Percentiles rank a stretch among this genome's conserved stretches.
These are phyloP conservation scores for Porcisia hertigi DNA, from an alignment of 208 protist genomes.

Conservation along the genomic window DNA sequence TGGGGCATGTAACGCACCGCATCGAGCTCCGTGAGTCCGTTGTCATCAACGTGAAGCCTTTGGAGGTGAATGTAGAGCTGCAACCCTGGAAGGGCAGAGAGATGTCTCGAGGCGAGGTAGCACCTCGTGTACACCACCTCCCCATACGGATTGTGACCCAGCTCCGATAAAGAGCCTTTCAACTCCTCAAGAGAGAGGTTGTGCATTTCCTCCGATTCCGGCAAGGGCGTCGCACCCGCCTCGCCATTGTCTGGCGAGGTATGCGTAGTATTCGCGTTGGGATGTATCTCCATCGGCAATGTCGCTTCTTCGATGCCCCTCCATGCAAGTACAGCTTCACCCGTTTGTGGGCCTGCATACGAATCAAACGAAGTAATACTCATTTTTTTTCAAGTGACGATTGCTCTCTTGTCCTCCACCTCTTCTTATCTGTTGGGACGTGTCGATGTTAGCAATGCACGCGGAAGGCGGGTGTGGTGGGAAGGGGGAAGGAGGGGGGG, in stretches of 20 bases:
- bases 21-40: constrained; percentile 55
- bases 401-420: neutral
- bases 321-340: neutral
- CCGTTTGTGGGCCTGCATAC: neutral
- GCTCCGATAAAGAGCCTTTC: constrained; percentile 34
- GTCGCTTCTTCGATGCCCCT: neutral
- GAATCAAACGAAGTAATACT: neutral
- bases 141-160: constrained; percentile 66
- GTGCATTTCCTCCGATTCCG: neutral
- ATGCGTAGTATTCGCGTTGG: neutral
- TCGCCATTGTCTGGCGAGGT: neutral
- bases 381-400: neutral
- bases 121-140: constrained; percentile 59
- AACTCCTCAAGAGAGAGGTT: constrained; percentile 8
- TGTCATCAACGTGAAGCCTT: constrained; percentile 64
- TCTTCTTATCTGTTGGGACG: too few relatives aligned
- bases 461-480: neutral
- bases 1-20: constrained; percentile 44
- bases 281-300: neutral
- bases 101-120: constrained; percentile 25
- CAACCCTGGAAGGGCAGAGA: constrained; percentile 47
- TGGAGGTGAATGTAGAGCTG: constrained; percentile 64
- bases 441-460: neutral
- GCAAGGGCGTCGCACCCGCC: neutral
- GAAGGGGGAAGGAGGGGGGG: neutral